A percentile compares a stretch with the other conserved stretches of the same genome.
Evolutionary conservation across 2,329 filamentous ascomycete species (phyloP).

Genomic region (Phaeoacremonium minimum): DNA sequence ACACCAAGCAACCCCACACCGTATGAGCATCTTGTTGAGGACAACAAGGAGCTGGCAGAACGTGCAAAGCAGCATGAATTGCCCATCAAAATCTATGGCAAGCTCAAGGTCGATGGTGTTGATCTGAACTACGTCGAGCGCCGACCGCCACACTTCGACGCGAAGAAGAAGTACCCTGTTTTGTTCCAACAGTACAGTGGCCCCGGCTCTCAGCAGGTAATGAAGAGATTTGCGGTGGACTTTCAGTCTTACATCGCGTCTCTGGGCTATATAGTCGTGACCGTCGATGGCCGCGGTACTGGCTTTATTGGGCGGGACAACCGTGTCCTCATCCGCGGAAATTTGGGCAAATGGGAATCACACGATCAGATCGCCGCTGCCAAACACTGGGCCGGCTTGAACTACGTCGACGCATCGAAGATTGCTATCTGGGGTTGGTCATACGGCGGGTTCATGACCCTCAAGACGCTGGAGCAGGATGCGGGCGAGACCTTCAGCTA

Average conservation of each 20-base stretch:
- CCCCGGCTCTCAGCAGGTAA: conserved; percentile 85
- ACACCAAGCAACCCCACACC: conserved; percentile 64
- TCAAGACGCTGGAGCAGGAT: conserved; percentile 92
- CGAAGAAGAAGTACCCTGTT: conserved; percentile 83
- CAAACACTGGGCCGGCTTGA: conserved; percentile 74
- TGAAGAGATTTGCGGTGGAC: conserved; percentile 75
- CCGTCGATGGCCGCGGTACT: conserved; percentile 89
- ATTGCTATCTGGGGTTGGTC: conserved; percentile 99
- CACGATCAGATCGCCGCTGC: conserved; percentile 88
- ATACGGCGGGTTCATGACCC: conserved; percentile 89
- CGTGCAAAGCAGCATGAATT: conserved; percentile 74
- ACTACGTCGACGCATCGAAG: conserved; percentile 76
- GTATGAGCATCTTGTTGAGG: conserved; percentile 71
- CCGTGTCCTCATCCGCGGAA: conserved; percentile 75
- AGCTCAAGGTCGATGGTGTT: conserved; percentile 77
- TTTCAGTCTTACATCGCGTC: conserved; percentile 86
- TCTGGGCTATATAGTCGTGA: conserved; percentile 90
- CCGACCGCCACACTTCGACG: conserved; percentile 82
- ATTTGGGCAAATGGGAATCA: conserved; percentile 81
- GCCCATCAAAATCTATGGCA: conserved; percentile 77
- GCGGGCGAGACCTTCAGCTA: conserved; percentile 88
- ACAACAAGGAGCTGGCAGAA: conserved; percentile 67
- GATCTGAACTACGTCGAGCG: conserved; percentile 73
- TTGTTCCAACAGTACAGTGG: conserved; percentile 94
- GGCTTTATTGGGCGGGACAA: conserved; percentile 83